Percentiles rank a stretch among this genome's conserved stretches.
Evolutionary conservation across 805 yeast species (phyloP).

Genomic region (Lachancea sp.): DNA sequence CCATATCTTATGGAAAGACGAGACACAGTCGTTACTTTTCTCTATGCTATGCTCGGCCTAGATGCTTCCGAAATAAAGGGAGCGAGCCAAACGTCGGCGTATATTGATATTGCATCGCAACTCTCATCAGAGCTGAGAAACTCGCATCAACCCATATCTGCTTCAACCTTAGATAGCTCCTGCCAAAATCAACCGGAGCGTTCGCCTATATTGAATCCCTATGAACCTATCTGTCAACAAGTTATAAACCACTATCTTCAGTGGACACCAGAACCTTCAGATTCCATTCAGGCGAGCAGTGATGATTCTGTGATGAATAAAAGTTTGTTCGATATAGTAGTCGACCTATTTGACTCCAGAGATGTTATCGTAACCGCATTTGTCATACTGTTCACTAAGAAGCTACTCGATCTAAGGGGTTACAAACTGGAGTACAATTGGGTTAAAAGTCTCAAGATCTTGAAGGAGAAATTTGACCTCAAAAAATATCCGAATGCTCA

Average conservation of each 20-base stretch:
- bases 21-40: conserved; percentile 66
- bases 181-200: conserved; percentile 7
- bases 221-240: conserved; percentile 13
- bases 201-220: conserved; percentile 9
- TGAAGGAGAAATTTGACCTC: conserved; percentile 17
- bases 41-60: conserved; percentile 58
- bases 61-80: conserved; percentile 16
- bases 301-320: conserved; percentile 10
- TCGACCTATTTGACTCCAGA: conserved; percentile 24
- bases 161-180: background rate
- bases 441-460: conserved; percentile 19
- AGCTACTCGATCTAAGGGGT: conserved; percentile 18
- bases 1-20: conserved; percentile 61
- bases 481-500: conserved; percentile 6
- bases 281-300: conserved; percentile 10
- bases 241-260: conserved; percentile 19
- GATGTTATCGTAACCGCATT: conserved; percentile 23
- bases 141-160: conserved; percentile 13
- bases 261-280: conserved; percentile 28
- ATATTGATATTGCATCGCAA: conserved; percentile 9
- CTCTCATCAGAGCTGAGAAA: conserved; percentile 44
- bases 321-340: conserved; percentile 21
- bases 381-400: conserved; percentile 19
- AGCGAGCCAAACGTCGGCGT: conserved; percentile 5
- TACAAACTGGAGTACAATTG: conserved; percentile 25